Evolutionary conservation across 2,329 filamentous ascomycete species (phyloP), one percentile per base, ranked within the genome.

Genomic region (Blastomyces gilchristii): DNA sequence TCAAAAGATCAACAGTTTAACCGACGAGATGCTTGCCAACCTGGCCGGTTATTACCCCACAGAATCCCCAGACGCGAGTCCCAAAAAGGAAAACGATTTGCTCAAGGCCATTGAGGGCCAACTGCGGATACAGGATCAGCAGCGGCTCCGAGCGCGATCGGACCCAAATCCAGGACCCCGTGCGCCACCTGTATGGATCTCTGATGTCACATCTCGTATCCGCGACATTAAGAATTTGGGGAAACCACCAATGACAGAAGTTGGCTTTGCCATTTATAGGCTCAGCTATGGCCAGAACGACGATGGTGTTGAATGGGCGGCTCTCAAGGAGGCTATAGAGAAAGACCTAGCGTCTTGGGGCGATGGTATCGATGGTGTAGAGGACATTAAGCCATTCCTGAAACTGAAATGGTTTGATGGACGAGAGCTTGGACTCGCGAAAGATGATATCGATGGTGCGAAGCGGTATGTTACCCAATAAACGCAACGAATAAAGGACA

Each of bases 361-460:
- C 1, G 62, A 60, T 4, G 69, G 67, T 1, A 65, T 68, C 12
- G 63, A 64, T 9, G 68, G 69, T 8, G 64, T 63, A 5, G 65
- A 64, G 34, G 52, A 63, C 1, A 60, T 72, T 62, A 70, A 70
- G 45, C 57, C 62, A 3, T 31, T 65, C 39, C 37, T 72, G 14
- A 68, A 69, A n/a, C 56, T 73, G 1, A 65, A 68, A 11, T 72
- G 71, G 71, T 50, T 69, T 4, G 69, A 72, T 60, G 68, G 69
- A 11, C 65, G 65, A 9, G 65, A 63, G 12, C 28, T 70, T 3
- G 67, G 65, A 2, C 64, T 72, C 31, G 34, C 61, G 14, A 63
- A 67, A 25, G 63, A 58, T 34, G 65, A 66, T 43, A 57, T 67
- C n/a, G 64, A 65, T 18, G 63, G 43, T n/a, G 65, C 61, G 4